A percentile compares a stretch with the other conserved stretches of the same genome.
phyloP scores from a whole-genome alignment of 2,329 filamentous ascomycete genomes.

The Colletotrichum scovillei region DNA sequence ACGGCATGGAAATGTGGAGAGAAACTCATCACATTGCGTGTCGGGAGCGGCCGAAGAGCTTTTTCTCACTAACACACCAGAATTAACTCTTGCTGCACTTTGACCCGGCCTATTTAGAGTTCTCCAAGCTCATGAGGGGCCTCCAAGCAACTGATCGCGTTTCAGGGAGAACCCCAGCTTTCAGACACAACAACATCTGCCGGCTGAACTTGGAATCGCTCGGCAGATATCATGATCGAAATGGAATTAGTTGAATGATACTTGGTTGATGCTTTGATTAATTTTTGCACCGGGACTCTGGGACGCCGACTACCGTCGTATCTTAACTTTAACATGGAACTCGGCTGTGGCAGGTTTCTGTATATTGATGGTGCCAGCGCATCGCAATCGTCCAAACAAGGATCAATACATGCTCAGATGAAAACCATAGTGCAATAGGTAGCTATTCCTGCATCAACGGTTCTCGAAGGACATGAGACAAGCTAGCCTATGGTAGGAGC shows the following conservation, averaged over 20 bases:
- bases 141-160: neutral
- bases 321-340: too few relatives aligned
- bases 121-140: neutral
- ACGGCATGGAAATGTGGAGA: neutral
- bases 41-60: constrained; percentile 7
- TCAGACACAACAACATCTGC: neutral
- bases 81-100: neutral
- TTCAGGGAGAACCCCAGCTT: neutral
- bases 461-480: neutral
- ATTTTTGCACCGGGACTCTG: neutral
- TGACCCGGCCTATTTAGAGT: neutral
- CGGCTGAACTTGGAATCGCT: neutral
- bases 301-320: neutral
- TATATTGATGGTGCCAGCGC: neutral
- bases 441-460: neutral
- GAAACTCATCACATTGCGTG: neutral
- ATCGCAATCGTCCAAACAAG: neutral
- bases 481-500: neutral
- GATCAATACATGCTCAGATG: too few relatives aligned
- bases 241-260: too few relatives aligned
- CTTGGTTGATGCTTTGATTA: too few relatives aligned
- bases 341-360: neutral
- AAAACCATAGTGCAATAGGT: neutral
- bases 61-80: neutral
- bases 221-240: neutral